A percentile compares a stretch with the other conserved stretches of the same genome.
Evolutionary conservation across 495 filamentous ascomycete species (phyloP).

Genomic region (Penicillium mononematosum): DNA sequence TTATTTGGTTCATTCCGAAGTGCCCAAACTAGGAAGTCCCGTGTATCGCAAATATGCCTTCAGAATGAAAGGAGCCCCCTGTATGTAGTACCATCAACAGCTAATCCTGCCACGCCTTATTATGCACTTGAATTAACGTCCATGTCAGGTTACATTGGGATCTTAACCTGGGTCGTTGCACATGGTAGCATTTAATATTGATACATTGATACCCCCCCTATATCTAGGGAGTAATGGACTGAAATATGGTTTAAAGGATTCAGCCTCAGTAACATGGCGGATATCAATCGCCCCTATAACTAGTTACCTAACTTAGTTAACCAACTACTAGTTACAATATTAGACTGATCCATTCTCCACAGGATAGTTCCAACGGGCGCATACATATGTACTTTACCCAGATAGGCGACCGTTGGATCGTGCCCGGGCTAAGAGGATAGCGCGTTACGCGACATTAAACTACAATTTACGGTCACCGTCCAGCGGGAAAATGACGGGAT

Average conservation of each 20-base stretch:
- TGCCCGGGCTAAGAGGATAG: not conserved
- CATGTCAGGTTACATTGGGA: slow-evolving; percentile 4
- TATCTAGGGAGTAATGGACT: not conserved
- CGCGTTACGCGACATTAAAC: slow-evolving; percentile 3
- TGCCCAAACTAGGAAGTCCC: not conserved
- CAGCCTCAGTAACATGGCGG: not conserved
- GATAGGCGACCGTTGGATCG: slow-evolving; percentile 7
- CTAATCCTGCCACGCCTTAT: not conserved
- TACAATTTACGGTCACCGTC: not conserved
- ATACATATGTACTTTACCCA: not conserved
- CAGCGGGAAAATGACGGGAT: not conserved
- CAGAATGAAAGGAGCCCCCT: slow-evolving; percentile 2
- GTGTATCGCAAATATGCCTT: slow-evolving; percentile 1
- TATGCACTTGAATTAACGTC: not conserved
- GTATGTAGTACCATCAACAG: not conserved
- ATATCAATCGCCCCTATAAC: not conserved
- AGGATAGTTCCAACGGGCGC: slow-evolving; percentile 4
- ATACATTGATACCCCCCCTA: not conserved
- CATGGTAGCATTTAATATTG: slow-evolving; percentile 1
- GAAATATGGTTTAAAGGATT: not conserved
- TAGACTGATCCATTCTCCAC: slow-evolving; percentile 9
- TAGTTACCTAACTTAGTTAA: no score
- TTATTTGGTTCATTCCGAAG: not conserved
- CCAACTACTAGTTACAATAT: not conserved
- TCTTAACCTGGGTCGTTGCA: not conserved